Evolutionary conservation across 2,329 filamentous ascomycete genomes (phyloP), one percentile per base, ranked within the genome.

Genomic region (Diaporthe ilicicola): DNA sequence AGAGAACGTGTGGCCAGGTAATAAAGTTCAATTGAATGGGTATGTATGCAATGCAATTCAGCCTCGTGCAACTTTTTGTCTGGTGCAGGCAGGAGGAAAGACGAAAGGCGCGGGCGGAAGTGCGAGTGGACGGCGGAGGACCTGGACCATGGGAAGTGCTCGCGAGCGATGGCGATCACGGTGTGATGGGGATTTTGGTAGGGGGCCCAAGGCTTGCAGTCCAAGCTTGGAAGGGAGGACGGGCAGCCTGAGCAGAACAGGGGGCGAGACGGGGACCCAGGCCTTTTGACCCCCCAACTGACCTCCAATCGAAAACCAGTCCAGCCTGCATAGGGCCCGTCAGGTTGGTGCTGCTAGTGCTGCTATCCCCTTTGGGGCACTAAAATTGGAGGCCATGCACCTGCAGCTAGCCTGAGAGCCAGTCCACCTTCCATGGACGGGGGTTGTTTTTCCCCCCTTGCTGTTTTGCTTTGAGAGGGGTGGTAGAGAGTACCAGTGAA

Each of bases 1-100:
- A 68, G 66, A 34, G 64, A 59, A 59, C 44, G 66, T 68, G 53
- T 68, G 42, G 53, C 55, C 53, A 68, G 53, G 53, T 59, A 55
- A 68, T 48, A 64, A 56, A 48, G 44, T 68, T 59, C 42, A 68
- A 59, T 68, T 59, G 55, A 59, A 59, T 59, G 66, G 53, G 12
- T 37, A 64, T 50, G 59, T 48, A 48, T 37, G 44, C 59, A 64
- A 48, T 55, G 53, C 66, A 56, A 56, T 59, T 68, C 66, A 68
- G 66, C 66, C 66, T 68, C 46, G 66, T 68, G 44, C 53, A 64
- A 68, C 66, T 59, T 68, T 51, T 59, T 59, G 53, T 59, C n/a
- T 59, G 51, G 66, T 48, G 44, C 54, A 56, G 65, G 66, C 53
- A 50, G 66, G 66, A 59, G 54, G 51, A 68, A 68, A 56, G 66